A percentile compares a stretch with the other conserved stretches of the same genome.
phyloP scores from a whole-genome alignment of 768 basidiomycete species.

The Leccinum olivaceopallidum region DNA sequence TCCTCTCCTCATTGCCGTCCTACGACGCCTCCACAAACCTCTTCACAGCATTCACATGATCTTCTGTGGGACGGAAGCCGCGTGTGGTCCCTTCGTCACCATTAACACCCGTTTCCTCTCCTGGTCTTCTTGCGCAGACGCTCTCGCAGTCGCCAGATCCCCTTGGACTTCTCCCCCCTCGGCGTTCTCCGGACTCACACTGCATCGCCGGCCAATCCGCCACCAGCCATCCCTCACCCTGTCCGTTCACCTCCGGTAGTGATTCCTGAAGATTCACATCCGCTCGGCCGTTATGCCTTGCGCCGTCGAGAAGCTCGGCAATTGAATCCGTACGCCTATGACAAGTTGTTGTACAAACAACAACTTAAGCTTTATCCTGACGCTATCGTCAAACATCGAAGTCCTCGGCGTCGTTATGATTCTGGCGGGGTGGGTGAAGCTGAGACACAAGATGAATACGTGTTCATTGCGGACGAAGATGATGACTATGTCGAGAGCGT shows the following conservation, averaged over 20 bases:
- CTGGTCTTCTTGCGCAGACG: conserved; percentile 5
- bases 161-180: conserved; percentile 17
- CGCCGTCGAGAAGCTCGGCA: conserved; percentile 57
- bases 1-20: conserved; percentile 15
- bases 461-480: conserved; percentile 25
- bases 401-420: conserved; percentile 32
- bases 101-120: conserved; percentile 23
- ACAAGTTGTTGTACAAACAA: conserved; percentile 51
- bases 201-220: conserved; percentile 2
- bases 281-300: conserved; percentile 48
- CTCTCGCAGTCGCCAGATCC: conserved; percentile 26
- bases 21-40: conserved; percentile 21
- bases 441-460: conserved; percentile 34
- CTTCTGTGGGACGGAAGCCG: neutral
- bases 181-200: conserved; percentile 1
- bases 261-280: conserved; percentile 21
- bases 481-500: conserved; percentile 28
- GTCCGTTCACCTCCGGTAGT: conserved; percentile 5
- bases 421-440: conserved; percentile 31
- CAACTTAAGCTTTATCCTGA: conserved; percentile 59
- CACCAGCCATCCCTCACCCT: neutral
- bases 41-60: conserved; percentile 12
- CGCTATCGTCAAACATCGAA: conserved; percentile 58
- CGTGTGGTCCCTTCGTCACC: conserved; percentile 17
- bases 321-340: conserved; percentile 60